A percentile compares a stretch with the other conserved stretches of the same genome.
phyloP scores from a whole-genome alignment of 495 filamentous ascomycete genomes.

The Sphaerosporella brunnea region DNA sequence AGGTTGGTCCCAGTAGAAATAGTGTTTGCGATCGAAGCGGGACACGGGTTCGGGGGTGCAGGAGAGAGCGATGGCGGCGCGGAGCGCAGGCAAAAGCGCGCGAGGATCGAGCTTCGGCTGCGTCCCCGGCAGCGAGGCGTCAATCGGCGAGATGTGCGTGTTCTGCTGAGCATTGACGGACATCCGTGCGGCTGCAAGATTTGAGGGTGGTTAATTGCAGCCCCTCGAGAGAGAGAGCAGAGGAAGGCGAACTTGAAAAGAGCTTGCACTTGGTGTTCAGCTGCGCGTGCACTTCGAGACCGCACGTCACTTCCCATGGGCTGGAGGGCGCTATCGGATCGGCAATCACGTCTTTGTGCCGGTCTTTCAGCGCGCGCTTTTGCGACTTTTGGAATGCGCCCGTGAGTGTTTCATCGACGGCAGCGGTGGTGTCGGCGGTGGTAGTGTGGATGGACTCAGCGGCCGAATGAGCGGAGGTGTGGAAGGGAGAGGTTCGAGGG shows the following conservation, averaged over 20 bases:
- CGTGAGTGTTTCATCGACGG: not conserved
- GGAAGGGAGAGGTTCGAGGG: too few relatives aligned
- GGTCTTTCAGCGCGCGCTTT: slow-evolving; percentile 28
- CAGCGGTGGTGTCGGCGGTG: too few relatives aligned
- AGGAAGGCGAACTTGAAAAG: slow-evolving; percentile 44
- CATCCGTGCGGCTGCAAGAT: slow-evolving; percentile 39
- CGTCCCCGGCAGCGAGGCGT: slow-evolving; percentile 73
- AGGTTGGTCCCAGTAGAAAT: slow-evolving; percentile 97
- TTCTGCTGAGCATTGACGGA: slow-evolving; percentile 57
- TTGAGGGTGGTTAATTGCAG: not conserved
- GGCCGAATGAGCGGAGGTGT: too few relatives aligned
- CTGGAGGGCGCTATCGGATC: not conserved
- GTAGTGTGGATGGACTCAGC: too few relatives aligned
- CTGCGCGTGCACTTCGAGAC: slow-evolving; percentile 94
- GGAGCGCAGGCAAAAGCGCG: slow-evolving; percentile 70
- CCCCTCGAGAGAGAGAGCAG: not conserved
- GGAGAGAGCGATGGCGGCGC: slow-evolving; percentile 68
- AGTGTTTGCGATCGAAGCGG: slow-evolving; percentile 89
- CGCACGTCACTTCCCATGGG: slow-evolving; percentile 75
- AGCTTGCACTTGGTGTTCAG: slow-evolving; percentile 72
- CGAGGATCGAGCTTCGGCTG: slow-evolving; percentile 70
- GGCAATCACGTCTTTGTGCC: slow-evolving; percentile 26
- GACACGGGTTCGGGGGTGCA: slow-evolving; percentile 60
- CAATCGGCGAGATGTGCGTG: slow-evolving; percentile 70
- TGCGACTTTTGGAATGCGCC: slow-evolving; percentile 23